Conservation (phyloP, 805 yeast species). For the Candida awuae region DNA sequence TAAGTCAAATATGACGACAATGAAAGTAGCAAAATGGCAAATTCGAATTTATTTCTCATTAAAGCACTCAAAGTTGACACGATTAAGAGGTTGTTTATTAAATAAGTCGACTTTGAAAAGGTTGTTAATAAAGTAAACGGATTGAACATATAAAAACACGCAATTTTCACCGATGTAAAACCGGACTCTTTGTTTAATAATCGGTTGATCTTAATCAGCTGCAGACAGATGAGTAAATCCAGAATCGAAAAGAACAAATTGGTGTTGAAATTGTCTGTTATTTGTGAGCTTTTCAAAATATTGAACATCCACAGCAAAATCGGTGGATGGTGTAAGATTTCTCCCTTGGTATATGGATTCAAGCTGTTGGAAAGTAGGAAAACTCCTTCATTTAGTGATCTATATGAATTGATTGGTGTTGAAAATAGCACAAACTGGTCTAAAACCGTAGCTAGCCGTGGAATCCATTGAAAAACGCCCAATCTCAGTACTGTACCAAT, state of each 20-base stretch:
- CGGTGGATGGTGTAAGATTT: constrained; percentile 83
- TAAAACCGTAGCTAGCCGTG: constrained; percentile 27
- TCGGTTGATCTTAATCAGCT: constrained; percentile 42
- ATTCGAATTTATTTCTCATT: constrained; percentile 30
- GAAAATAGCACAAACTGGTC: constrained; percentile 55
- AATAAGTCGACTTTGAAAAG: constrained; percentile 57
- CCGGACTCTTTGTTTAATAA: constrained; percentile 26
- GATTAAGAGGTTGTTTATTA: constrained; percentile 53
- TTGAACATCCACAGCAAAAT: constrained; percentile 48
- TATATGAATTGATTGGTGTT: constrained; percentile 67
- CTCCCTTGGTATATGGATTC: constrained; percentile 66
- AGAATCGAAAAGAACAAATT: constrained; percentile 45
- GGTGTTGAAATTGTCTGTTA: constrained; percentile 10
- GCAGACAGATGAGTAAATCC: constrained; percentile 52
- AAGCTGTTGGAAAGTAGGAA: constrained; percentile 49
- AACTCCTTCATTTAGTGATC: constrained; percentile 58
- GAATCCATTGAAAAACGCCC: constrained; percentile 23
- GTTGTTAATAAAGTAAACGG: constrained; percentile 70
- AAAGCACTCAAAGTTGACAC: constrained; percentile 41
- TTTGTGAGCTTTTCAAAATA: constrained; percentile 24
- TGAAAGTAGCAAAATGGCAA: constrained; percentile 48
- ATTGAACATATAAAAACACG: constrained; percentile 61
- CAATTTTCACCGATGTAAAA: constrained; percentile 18
- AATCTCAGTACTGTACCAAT: constrained; percentile 24
- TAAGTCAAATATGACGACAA: constrained; percentile 56